phyloP scores from a whole-genome alignment of 768 basidiomycete species.

The Trametes coccinea region DNA sequence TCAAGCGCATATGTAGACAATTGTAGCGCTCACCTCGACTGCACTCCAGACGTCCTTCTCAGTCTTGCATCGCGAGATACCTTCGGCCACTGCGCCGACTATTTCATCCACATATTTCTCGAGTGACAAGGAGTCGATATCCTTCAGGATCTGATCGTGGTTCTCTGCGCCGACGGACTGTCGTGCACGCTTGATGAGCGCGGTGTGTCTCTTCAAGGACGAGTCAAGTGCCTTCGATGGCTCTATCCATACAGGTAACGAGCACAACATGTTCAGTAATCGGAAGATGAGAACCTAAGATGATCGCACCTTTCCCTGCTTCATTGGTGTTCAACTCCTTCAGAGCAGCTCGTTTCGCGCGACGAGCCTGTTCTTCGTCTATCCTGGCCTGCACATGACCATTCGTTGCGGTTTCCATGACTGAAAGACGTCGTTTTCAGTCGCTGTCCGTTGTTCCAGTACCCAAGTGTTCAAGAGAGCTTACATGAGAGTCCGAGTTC shows the following conservation, averaged over 20 bases:
- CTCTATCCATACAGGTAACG: constrained; percentile 43
- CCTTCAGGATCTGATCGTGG: constrained; percentile 86
- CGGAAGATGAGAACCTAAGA: not conserved
- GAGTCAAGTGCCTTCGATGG: constrained; percentile 78
- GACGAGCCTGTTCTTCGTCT: constrained; percentile 54
- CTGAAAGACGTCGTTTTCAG: not conserved
- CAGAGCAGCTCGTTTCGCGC: constrained; percentile 57
- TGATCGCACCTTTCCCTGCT: constrained; percentile 45
- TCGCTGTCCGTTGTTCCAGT: not conserved
- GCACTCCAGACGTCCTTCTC: constrained; percentile 92
- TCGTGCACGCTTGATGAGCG: constrained; percentile 90
- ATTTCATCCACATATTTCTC: constrained; percentile 98
- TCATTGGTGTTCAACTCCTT: constrained; percentile 56
- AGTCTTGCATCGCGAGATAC: constrained; percentile 82
- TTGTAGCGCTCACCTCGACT: constrained; percentile 67
- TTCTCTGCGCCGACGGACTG: constrained; percentile 83
- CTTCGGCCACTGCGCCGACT: constrained; percentile 83
- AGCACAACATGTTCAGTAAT: not conserved
- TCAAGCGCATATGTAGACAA: not conserved
- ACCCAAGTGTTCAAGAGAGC: not conserved
- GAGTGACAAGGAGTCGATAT: constrained; percentile 84
- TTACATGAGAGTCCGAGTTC: constrained; percentile 14
- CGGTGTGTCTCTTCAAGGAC: constrained; percentile 93
- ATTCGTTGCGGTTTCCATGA: constrained; percentile 20
- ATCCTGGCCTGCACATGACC: constrained; percentile 33